Base-by-base conservation (phyloP, 2,329 filamentous ascomycete species). In the Alternaria tenuissima region DNA sequence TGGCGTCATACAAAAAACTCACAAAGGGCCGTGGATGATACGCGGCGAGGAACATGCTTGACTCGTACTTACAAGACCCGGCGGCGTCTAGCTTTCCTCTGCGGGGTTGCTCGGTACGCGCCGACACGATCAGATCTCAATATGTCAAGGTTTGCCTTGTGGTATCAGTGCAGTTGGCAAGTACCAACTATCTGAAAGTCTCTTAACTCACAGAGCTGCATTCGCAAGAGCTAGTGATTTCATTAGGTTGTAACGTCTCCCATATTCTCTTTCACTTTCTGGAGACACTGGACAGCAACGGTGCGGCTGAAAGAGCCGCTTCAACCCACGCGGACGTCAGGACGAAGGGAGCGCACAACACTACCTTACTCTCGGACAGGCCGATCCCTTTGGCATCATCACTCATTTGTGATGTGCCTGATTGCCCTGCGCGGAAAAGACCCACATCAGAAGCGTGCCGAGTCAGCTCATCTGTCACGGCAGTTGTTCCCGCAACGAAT, bases 81-180 rank as follows among this genome's bases (percentile, higher is more conserved):
- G 30, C 7, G 18, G 46, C 30, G 3, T 24, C 24, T 47, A 59
- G 56, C 41, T 47, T 48, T 12, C 32, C 14, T 11, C 30, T 56
- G 57, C 44, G 46, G 57, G 57, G 26, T 55, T 18, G 36, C 43
- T 46, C 56, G 56, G 56, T 53, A 54, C 56, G 56, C 56, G 34
- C 51, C 56, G 56, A 22, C 43, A 48, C 56, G 56, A 44, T 44
- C 28, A 46, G 41, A 57, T 57, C 55, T 18, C 41, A 36, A 24
- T 9, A 38, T 43, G 8, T 24, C 54, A 49, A 36, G 46, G 46
- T 26, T 24, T 38, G 26, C 26, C 38, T 41, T 46, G 48, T 53
- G 24, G 20, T 32, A 11, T 38, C 5, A 20, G 42, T 26, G 22
- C 11, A 47, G 7, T 30, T 26, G 18, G 6, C 38, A 41, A 38